These are phyloP conservation scores for Paxillus involutus DNA, from an alignment of 768 basidiomycete species.

Conservation along the genomic window DNA sequence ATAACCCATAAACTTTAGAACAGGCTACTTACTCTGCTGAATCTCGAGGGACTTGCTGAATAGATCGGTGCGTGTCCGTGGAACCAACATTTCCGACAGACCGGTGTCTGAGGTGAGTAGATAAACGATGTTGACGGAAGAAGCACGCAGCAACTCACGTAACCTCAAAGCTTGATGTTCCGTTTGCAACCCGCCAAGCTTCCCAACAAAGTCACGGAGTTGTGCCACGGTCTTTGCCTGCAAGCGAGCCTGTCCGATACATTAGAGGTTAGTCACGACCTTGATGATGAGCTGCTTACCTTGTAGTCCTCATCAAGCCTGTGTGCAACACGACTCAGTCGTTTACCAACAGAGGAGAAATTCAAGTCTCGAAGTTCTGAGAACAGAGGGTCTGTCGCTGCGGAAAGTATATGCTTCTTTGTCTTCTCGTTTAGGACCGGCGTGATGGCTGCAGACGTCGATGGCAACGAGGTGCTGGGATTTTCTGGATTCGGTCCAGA, in stretches of 20 bases:
- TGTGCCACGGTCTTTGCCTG: conserved; percentile 91
- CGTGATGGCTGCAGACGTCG: conserved; percentile 43
- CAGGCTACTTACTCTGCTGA: conserved; percentile 75
- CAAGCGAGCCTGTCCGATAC: conserved; percentile 59
- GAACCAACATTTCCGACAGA: conserved; percentile 87
- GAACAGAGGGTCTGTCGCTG: conserved; percentile 76
- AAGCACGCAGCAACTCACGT: conserved; percentile 52
- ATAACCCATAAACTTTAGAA: conserved; percentile 2
- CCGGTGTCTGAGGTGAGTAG: conserved; percentile 69
- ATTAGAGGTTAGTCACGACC: conserved; percentile 3
- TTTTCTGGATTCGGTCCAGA: conserved; percentile 39
- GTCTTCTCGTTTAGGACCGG: conserved; percentile 74
- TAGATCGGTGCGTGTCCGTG: conserved; percentile 78
- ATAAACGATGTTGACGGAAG: conserved; percentile 3
- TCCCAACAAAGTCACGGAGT: conserved; percentile 92
- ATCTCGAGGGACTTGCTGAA: conserved; percentile 94
- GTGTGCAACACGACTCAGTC: conserved; percentile 77
- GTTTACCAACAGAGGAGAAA: conserved; percentile 85
- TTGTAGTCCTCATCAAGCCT: conserved; percentile 93
- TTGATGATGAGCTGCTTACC: conserved; percentile 35
- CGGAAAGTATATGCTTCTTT: conserved; percentile 86
- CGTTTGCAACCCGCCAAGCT: conserved; percentile 85
- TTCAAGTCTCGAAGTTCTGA: conserved; percentile 87
- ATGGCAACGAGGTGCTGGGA: conserved; percentile 40
- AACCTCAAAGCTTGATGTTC: conserved; percentile 89